Evolutionary conservation across 805 yeast species (phyloP), one percentile per base, ranked within the genome.

Genomic region (Jamesozyma spencerorum): DNA sequence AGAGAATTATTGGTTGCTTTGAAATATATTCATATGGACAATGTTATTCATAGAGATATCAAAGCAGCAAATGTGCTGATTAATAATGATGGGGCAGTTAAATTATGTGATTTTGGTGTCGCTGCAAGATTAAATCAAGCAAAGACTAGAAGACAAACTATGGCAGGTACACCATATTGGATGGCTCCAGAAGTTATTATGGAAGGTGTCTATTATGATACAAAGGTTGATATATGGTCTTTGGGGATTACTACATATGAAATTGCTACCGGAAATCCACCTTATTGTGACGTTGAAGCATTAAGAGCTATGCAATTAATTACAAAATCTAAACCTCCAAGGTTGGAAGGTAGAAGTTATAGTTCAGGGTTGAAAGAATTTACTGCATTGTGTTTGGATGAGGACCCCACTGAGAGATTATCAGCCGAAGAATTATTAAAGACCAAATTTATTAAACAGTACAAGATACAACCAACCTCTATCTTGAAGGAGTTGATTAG

Each of bases 111-210:
- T 62, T 92, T 92, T 64, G 99, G 99, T 26, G 98, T 94, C 18
- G 98, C 99, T 1, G 97, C 97, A 1, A 90, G 86, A 57, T 67
- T 88, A 34, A 77, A 94, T 2, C 72, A 88, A 29, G 73, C 80
- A 30, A 76, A 79, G 15, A 60, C 80, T 35, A 85, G 87, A 57
- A 71, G 98, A 51, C 84, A 90, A 28, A 92, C 98, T 0, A 87
- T 94, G 77, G 97, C 95, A 0, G 94, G 94, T 6, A 84, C 94
- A 0, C 94, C 94, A 0, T 92, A 87, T 58, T 92, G 98, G 98
- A 92, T 92, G 98, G 97, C 98, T 0, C 98, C 98, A 0, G 98
- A 90, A 60, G 98, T 90, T 26, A 90, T 90, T 31, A 74, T 85
- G 65, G 97, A 90, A 60, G 94, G 94, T 31, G 83, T 81, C 13